A percentile compares a stretch with the other conserved stretches of the same genome.
phyloP scores from a whole-genome alignment of 148 eudicot species.

The Rhododendron williamsianum region DNA sequence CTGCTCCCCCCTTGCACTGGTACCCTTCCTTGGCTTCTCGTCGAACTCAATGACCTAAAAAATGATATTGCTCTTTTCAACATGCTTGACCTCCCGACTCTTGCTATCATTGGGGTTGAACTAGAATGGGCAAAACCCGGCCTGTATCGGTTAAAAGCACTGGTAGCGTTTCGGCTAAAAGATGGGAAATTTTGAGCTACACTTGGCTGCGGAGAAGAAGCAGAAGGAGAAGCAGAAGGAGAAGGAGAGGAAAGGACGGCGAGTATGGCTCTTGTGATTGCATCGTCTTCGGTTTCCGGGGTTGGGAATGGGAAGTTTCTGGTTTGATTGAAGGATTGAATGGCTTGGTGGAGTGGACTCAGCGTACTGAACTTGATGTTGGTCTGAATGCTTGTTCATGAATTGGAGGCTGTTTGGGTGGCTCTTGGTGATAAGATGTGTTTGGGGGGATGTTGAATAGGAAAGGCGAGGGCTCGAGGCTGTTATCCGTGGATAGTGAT shows the following conservation, averaged over 20 bases:
- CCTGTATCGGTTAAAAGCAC: constrained; percentile 50
- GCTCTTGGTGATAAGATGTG: constrained; percentile 9
- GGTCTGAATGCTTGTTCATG: constrained; percentile 10
- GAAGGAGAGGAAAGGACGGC: constrained; percentile 47
- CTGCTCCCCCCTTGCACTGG: constrained; percentile 29
- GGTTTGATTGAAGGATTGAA: constrained; percentile 16
- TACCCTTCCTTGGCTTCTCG: constrained; percentile 20
- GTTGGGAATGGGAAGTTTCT: constrained; percentile 32
- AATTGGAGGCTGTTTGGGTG: constrained; percentile 15
- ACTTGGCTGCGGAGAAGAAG: constrained; percentile 8
- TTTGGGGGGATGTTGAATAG: constrained; percentile 29
- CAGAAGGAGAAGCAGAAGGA: constrained; percentile 18
- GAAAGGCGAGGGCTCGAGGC: constrained; percentile 35
- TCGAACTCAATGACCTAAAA: constrained; percentile 32
- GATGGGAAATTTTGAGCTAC: neutral
- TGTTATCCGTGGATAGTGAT: constrained; percentile 44
- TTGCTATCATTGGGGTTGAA: constrained; percentile 3
- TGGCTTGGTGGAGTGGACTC: constrained; percentile 29
- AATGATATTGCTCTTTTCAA: constrained; percentile 39
- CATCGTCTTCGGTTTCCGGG: constrained; percentile 45
- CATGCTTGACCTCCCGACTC: constrained; percentile 32
- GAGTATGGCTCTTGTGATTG: constrained; percentile 54
- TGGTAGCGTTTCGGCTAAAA: constrained; percentile 11
- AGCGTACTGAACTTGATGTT: constrained; percentile 6
- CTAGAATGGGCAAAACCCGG: constrained; percentile 11